Base-by-base conservation (phyloP, 1,284 basidiomycete species). In the Puccinia horiana region DNA sequence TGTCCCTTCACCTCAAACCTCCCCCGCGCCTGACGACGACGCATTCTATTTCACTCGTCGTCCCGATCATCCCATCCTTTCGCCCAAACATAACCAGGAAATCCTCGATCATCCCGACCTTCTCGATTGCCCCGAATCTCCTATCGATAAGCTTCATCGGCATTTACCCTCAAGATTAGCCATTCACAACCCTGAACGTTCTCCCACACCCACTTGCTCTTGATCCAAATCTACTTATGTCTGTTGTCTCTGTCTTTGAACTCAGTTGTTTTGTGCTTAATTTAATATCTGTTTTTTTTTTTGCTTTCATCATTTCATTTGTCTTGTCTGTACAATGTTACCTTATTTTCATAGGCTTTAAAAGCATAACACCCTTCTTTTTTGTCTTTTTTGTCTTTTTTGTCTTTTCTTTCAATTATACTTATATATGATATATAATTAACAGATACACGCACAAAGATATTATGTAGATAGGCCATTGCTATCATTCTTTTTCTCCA, bases 231-330 rank as follows among this genome's bases (percentile, higher is more conserved):
- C 16, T n/a, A 54, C 20, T n/a, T 18, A 5, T 67, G 14, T 14
- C 32, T 20, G 8, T 18, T n/a, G 12, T n/a, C 52, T 54, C 23
- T n/a, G 44, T 44, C 42, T 44, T 44, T 16, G 6, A 6, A 8
- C 42, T 44, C 42, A 6, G 42, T 44, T 44, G 42, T 44, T 44
- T 44, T 44, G 8, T 44, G 42, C 16, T 44, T 44, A 44, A 44
- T 44, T 44, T 44, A 44, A 44, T 44, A 8, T 44, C 16, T 44
- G 42, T 44, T 44, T 44, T 6, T 44, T 16, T 87, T 85, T n/a
- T n/a, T n/a, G n/a, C n/a, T n/a, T n/a, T n/a, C n/a, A n/a, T n/a
- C n/a, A n/a, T n/a, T n/a, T n/a, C n/a, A n/a, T n/a, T n/a, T n/a
- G n/a, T n/a, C n/a, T n/a, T n/a, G n/a, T n/a, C n/a, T n/a, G n/a